Evolutionary conservation across 129 eudicot species (phyloP), one percentile per base, ranked within the genome.

Genomic region (Artemisia tridentata): DNA sequence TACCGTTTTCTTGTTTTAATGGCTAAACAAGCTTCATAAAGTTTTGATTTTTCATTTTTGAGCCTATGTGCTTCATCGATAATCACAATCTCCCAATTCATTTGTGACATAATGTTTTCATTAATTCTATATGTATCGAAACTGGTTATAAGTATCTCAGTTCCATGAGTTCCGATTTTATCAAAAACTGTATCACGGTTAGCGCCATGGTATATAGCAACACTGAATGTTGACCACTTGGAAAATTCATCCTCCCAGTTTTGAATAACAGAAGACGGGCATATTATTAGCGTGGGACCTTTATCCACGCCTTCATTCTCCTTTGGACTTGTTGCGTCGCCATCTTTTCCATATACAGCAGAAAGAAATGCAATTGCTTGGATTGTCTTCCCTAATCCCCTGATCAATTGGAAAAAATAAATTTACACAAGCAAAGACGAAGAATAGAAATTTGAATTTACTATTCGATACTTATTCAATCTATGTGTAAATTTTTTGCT

Each of bases 381-480:
- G 34, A 93, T 93, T 43, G 98, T 93, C 87, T 93, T 93, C 25
- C 98, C 98, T 59, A 93, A 55, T 80, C 98, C 98, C 97, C 98
- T 93, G 79, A 76, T 84, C 23, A 41, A 69, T 76, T 10, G 46
- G 38, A 19, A 62, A 31, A 61, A 1, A 9, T 50, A 34, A 66
- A 72, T 58, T 60, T 46, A 38, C 45, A 38, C 10, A 1, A 7
- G 11, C 1, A 38, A 38, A 38, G 45, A 38, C 45, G 10, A 7
- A 38, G 45, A 7, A 38, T 38, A 7, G 45, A 7, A 38, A 38
- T 38, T 7, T 7, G 45, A 38, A 38, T 38, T 7, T 7, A 38
- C 45, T 38, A 38, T 38, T 7, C 45, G 9, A 38, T 38, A 38
- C 11, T 1, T 38, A 38, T 38, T 38, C 45, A 38, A 38, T 38